These are phyloP conservation scores for Solanum commersonii DNA, from an alignment of 257 asterid species.

Conservation along the genomic window DNA sequence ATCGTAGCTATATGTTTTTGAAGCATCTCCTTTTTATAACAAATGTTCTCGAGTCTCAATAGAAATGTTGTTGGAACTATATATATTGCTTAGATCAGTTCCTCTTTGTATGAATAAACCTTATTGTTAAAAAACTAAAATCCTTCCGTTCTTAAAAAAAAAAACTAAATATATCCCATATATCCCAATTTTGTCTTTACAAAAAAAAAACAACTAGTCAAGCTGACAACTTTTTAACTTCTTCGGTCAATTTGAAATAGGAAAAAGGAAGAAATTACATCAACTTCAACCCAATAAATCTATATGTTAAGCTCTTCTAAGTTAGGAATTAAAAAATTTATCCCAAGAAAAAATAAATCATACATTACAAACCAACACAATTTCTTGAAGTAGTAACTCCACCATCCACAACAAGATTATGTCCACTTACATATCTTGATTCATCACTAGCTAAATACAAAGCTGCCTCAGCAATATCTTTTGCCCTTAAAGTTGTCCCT, in stretches of 20 bases:
- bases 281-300: not conserved
- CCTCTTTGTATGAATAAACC: too few relatives aligned
- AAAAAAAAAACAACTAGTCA: not conserved
- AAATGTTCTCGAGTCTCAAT: too few relatives aligned
- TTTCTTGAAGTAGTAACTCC: slow-evolving; percentile 48
- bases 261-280: not conserved
- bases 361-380: slow-evolving; percentile 33
- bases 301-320: not conserved
- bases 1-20: too few relatives aligned
- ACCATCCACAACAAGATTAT: slow-evolving; percentile 59
- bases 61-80: too few relatives aligned
- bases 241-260: not conserved
- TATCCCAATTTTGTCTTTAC: not conserved
- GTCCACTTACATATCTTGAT: slow-evolving; percentile 56
- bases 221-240: not conserved
- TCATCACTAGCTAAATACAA: slow-evolving; percentile 48
- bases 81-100: too few relatives aligned
- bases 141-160: too few relatives aligned
- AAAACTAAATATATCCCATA: too few relatives aligned
- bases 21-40: too few relatives aligned
- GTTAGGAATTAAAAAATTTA: not conserved
- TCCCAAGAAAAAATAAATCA: not conserved
- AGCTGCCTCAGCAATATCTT: slow-evolving; percentile 55
- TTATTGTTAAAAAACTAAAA: too few relatives aligned
- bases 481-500: slow-evolving; percentile 31